phyloP scores from a whole-genome alignment of 163 green algal species.

The Scenedesmus sp. region DNA sequence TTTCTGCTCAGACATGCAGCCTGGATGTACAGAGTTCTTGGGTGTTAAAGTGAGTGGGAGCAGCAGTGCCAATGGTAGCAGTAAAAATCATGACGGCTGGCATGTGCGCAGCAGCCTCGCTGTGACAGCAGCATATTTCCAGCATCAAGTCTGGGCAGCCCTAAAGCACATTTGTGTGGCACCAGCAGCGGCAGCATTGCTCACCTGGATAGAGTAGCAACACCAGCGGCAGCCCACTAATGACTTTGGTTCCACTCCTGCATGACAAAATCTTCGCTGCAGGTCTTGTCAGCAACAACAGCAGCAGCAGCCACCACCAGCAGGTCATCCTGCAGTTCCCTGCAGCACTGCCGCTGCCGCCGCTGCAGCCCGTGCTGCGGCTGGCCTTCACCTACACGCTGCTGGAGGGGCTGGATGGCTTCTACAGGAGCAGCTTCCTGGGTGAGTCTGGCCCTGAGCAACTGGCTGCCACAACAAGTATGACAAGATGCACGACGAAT shows the following conservation, averaged over 20 bases:
- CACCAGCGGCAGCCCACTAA: background rate
- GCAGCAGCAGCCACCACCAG: background rate
- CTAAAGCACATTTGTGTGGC: too few species aligned
- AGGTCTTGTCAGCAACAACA: background rate
- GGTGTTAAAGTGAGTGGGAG: too few species aligned
- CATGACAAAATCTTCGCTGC: background rate
- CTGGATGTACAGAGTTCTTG: too few species aligned
- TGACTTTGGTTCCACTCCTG: background rate
- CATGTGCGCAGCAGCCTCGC: too few species aligned
- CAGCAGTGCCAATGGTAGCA: too few species aligned
- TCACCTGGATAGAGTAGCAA: too few species aligned
- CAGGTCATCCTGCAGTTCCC: constrained; percentile 49
- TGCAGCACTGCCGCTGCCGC: constrained; percentile 29
- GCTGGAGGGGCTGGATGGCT: constrained; percentile 73
- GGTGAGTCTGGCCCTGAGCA: constrained; percentile 45
- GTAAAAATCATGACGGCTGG: too few species aligned
- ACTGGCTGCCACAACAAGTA: background rate
- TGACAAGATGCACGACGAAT: too few species aligned
- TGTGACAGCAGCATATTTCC: too few species aligned
- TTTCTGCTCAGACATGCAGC: too few species aligned
- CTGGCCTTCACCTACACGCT: constrained; percentile 83
- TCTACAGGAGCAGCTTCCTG: constrained; percentile 83
- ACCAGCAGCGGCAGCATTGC: too few species aligned
- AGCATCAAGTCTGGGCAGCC: too few species aligned
- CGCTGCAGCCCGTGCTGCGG: constrained; percentile 51